These are phyloP conservation scores for Aspergillus carlsbadensis DNA, from an alignment of 495 filamentous ascomycete species.

Conservation along the genomic window DNA sequence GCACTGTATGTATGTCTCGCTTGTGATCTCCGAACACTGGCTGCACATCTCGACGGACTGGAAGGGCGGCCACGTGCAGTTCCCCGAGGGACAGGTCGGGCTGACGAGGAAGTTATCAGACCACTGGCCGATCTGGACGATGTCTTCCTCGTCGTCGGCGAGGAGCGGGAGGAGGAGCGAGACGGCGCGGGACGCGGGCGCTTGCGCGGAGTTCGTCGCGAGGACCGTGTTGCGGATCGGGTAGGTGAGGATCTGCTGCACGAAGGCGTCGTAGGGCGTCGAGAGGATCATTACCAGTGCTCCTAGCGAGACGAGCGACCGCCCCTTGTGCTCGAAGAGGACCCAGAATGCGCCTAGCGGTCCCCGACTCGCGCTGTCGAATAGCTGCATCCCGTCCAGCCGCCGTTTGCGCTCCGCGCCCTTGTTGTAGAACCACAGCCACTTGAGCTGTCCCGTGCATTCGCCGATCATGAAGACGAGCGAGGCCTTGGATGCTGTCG, in stretches of 20 bases:
- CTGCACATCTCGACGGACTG: no score
- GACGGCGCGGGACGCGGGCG: no score
- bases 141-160: no score
- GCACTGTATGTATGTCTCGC: no score
- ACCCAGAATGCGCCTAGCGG: conserved; percentile 35
- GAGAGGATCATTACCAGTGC: conserved; percentile 24
- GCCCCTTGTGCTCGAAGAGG: conserved; percentile 18
- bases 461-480: conserved; percentile 27
- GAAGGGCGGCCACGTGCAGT: no score
- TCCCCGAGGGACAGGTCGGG: no score
- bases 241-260: conserved; percentile 33
- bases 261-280: conserved; percentile 33
- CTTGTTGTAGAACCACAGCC: conserved; percentile 31
- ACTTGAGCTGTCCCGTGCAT: conserved; percentile 37
- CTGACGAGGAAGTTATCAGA: no score
- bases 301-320: conserved; percentile 23
- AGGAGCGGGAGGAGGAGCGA: no score
- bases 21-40: no score
- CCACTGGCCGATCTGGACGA: no score
- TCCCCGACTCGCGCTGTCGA: conserved; percentile 41
- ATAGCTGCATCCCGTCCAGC: conserved; percentile 27
- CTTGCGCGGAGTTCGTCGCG: no score
- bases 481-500: conserved; percentile 29
- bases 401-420: conserved; percentile 7
- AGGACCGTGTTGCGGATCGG: not conserved